Evolutionary conservation across 2,329 filamentous ascomycete species (phyloP).

Genomic region (Fusarium drepaniforme): DNA sequence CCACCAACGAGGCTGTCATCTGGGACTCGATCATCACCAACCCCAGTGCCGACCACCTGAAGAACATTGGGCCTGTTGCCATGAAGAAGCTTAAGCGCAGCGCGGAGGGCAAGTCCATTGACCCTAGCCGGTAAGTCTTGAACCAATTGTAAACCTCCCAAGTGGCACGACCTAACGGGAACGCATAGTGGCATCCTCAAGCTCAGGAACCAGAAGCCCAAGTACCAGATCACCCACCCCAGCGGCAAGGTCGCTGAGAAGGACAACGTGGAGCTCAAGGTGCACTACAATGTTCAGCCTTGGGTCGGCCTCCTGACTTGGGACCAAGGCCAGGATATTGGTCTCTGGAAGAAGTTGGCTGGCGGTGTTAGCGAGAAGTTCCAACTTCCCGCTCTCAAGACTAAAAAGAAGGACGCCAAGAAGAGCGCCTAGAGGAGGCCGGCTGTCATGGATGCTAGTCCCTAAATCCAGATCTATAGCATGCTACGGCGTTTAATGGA

Average conservation of each 20-base stretch:
- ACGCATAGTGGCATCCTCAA: constrained; percentile 74
- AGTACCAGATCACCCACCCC: constrained; percentile 97
- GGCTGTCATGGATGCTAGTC: not conserved
- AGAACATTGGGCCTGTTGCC: constrained; percentile 69
- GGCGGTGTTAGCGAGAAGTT: constrained; percentile 76
- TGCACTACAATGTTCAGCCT: constrained; percentile 98
- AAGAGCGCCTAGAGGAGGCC: constrained; percentile 33
- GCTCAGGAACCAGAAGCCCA: constrained; percentile 88
- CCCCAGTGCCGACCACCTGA: constrained; percentile 72
- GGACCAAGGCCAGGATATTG: constrained; percentile 71
- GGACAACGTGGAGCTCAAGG: constrained; percentile 79
- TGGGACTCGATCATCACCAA: constrained; percentile 96
- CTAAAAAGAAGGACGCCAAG: constrained; percentile 57
- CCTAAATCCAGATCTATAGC: constrained; percentile 14
- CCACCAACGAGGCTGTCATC: constrained; percentile 82
- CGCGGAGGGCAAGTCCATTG: constrained; percentile 70
- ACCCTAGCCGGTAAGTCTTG: constrained; percentile 64
- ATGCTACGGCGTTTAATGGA: constrained; percentile 35
- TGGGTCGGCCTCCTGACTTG: constrained; percentile 93
- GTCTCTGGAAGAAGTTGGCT: constrained; percentile 73
- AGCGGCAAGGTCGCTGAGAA: constrained; percentile 81
- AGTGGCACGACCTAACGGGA: constrained; percentile 12
- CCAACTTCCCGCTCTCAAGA: constrained; percentile 74
- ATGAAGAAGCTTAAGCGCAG: constrained; percentile 73
- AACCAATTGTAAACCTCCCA: not conserved